Evolutionary conservation across 2,329 filamentous ascomycete species (phyloP), one percentile per base, ranked within the genome.

Genomic region (Aspergillus unguis): DNA sequence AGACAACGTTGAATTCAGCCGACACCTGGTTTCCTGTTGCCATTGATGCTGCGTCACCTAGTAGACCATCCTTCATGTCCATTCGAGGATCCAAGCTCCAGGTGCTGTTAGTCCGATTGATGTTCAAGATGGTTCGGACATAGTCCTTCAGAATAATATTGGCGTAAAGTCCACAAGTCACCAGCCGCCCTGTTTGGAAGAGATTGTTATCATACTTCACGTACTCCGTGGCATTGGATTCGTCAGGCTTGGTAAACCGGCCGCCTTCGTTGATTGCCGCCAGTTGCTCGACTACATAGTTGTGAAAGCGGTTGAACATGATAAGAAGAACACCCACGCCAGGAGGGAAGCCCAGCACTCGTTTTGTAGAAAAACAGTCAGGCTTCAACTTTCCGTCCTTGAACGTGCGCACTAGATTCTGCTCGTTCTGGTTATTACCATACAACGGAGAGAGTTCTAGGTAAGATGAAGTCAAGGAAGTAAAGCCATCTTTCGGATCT

Each of bases 401-500:
- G 67, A 82, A 80, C 1, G 83, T 85, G 26, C 86, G 78, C 62
- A 89, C 81, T 56, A 75, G 68, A 44, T 84, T 73, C 62, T 88
- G 85, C 57, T 87, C 83, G 27, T 76, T 72, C 61, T 82, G 77
- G 40, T 82, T 83, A 46, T 81, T 86, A 3, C 88, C 88, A 58
- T 91, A 91, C 3, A 91, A 73, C 0, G 87, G 87, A 0, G 85
- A 79, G 1, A 92, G 75, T 62, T 91, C 87, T 26, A 91, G 79
- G 57, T 91, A 91, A 0, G 86, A 90, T 0, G 86, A 90, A 0
- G 85, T 88, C 56, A 83, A 75, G 0, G 83, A 86, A 50, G 80
- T 82, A 51, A 81, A 82, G 62, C 77, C 79, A 65, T 90, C 84
- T 4, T 73, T 74, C 27, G 83, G 81, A 60, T 81, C 82, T 1